Evolutionary conservation across 225 moss, liverwort and hornwort species (phyloP).

Genomic region (Pseudoscleropodium purum): DNA sequence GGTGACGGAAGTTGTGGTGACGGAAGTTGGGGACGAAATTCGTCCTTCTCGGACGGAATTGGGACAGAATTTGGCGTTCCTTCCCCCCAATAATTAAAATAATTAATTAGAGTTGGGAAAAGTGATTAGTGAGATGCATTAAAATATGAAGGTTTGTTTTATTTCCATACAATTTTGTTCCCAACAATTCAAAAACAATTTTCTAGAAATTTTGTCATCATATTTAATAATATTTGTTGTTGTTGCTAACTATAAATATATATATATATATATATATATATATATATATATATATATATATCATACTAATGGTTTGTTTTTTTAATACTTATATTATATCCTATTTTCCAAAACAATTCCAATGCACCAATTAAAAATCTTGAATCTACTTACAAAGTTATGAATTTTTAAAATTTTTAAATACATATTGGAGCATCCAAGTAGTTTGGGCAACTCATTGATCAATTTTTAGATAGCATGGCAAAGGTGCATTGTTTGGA

Average conservation of each 20-base stretch:
- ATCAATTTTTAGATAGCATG: neutral
- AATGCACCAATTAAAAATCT: neutral
- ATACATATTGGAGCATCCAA: fast-evolving
- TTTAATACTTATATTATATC: neutral
- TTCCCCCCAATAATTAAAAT: neutral
- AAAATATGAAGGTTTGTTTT: neutral
- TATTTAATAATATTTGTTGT: neutral
- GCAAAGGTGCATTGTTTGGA: neutral
- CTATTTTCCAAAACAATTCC: neutral
- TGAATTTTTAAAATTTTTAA: no score
- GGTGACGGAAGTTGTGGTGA: neutral
- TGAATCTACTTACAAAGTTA: neutral
- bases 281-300: no score
- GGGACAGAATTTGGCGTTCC: neutral
- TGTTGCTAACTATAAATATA: fast-evolving
- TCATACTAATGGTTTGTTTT: no score
- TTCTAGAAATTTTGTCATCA: neutral
- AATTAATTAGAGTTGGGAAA: neutral
- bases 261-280: no score
- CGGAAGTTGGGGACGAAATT: neutral
- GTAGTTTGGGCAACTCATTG: fast-evolving
- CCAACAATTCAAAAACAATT: neutral
- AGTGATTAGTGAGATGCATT: neutral
- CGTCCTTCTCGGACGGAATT: neutral
- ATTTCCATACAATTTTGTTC: neutral